A percentile compares a stretch with the other conserved stretches of the same genome.
These are phyloP conservation scores for Salvia hispanica DNA, from an alignment of 257 asterid genomes.

Conservation along the genomic window DNA sequence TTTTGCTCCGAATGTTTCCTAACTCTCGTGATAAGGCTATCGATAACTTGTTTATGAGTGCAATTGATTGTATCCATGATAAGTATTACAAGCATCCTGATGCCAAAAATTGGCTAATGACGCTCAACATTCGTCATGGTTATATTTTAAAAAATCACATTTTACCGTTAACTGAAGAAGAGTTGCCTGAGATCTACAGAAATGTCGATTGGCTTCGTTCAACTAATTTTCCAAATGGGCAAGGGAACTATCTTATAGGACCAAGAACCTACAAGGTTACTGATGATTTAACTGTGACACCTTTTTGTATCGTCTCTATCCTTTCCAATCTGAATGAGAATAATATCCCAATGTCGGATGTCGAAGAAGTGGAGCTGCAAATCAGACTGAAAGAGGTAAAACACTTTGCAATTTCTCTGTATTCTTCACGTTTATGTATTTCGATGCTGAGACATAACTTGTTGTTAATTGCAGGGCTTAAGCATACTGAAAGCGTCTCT, in stretches of 20 bases:
- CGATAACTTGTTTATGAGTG: conserved; percentile 4
- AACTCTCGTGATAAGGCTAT: neutral
- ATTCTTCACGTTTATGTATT: neutral
- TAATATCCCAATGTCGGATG: conserved; percentile 5
- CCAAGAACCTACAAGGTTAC: neutral
- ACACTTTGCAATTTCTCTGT: too few relatives aligned
- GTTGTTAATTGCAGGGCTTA: neutral
- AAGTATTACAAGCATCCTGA: neutral
- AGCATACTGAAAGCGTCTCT: too few relatives aligned
- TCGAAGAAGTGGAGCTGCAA: conserved; percentile 22
- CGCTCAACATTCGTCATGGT: conserved; percentile 3
- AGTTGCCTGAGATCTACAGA: neutral
- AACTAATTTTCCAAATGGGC: too few relatives aligned
- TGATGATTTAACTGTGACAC: neutral
- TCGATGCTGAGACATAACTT: neutral
- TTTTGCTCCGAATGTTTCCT: conserved; percentile 10
- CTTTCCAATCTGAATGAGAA: neutral
- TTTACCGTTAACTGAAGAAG: conserved; percentile 16
- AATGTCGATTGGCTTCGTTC: neutral
- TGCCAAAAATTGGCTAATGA: neutral
- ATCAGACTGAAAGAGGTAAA: conserved; percentile 21
- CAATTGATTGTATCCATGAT: neutral
- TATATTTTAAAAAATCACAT: conserved; percentile 10
- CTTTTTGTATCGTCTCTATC: neutral
- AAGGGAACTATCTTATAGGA: too few relatives aligned